These are phyloP conservation scores for Hanseniaspora valbyensis DNA, from an alignment of 805 yeast genomes.

Conservation along the genomic window DNA sequence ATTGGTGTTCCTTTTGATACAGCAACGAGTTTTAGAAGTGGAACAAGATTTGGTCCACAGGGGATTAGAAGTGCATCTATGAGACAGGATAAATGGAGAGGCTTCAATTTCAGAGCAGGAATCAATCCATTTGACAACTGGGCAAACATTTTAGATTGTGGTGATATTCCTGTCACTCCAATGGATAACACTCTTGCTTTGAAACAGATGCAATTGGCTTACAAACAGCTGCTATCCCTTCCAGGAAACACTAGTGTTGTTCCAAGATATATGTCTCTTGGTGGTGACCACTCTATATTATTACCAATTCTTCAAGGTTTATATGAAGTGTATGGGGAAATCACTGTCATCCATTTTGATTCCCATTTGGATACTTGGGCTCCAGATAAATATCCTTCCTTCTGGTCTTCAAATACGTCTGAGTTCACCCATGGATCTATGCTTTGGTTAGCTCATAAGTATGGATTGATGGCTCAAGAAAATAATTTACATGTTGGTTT, in stretches of 20 bases:
- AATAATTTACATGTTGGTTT: conserved; percentile 66
- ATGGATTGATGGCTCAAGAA: conserved; percentile 46
- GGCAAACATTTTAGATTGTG: conserved; percentile 52
- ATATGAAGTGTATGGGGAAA: conserved; percentile 47
- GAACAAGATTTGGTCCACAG: conserved; percentile 75
- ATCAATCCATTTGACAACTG: conserved; percentile 47
- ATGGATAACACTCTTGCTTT: conserved; percentile 55
- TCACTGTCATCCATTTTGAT: conserved; percentile 70
- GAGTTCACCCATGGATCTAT: conserved; percentile 75
- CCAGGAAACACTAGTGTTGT: conserved; percentile 17
- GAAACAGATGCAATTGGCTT: conserved; percentile 48
- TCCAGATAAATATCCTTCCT: conserved; percentile 58
- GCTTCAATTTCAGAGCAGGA: conserved; percentile 57
- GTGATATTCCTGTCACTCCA: conserved; percentile 59
- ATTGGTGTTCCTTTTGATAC: conserved; percentile 80
- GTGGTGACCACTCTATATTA: conserved; percentile 74
- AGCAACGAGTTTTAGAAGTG: conserved; percentile 65
- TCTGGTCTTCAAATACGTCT: conserved; percentile 44
- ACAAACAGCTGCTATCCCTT: conserved; percentile 41
- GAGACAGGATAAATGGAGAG: conserved; percentile 57
- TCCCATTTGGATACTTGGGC: conserved; percentile 79
- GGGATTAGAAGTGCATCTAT: conserved; percentile 59
- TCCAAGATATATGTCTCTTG: conserved; percentile 60
- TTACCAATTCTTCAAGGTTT: conserved; percentile 63
- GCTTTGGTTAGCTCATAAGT: conserved; percentile 69